Conservation (phyloP, 495 filamentous ascomycete genomes). For the Aspergillus panamensis region DNA sequence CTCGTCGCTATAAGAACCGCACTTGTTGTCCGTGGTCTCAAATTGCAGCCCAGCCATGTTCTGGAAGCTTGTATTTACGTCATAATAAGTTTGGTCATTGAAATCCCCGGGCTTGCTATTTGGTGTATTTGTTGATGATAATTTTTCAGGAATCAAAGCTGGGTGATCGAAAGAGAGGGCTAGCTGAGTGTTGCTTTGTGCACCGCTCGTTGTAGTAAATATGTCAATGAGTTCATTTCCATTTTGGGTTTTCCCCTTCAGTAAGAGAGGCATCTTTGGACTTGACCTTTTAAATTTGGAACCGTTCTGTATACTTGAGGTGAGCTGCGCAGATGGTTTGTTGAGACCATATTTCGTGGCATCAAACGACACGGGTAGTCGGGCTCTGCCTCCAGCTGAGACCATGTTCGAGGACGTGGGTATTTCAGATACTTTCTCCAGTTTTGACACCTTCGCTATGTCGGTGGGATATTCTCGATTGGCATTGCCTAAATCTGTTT, state of each 20-base stretch:
- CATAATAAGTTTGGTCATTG: background rate
- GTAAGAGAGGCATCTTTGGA: background rate
- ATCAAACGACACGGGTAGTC: conserved; percentile 14
- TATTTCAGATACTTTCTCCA: background rate
- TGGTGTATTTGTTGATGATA: background rate
- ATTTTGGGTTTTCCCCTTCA: background rate
- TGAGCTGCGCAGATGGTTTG: background rate
- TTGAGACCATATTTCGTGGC: conserved; percentile 17
- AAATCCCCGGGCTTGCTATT: background rate
- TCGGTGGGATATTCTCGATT: background rate
- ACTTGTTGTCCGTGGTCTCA: background rate
- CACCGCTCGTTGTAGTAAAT: background rate
- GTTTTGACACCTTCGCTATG: background rate
- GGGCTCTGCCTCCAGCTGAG: background rate
- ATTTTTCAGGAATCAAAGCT: conserved; percentile 15
- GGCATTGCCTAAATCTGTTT: background rate
- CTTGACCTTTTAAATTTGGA: background rate
- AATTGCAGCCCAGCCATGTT: conserved; percentile 10
- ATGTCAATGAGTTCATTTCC: conserved; percentile 18
- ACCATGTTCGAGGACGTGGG: background rate
- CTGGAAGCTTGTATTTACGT: background rate
- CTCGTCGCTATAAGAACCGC: background rate
- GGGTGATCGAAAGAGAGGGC: conserved; percentile 16
- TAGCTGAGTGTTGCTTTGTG: conserved; percentile 5
- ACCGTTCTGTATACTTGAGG: no score